Evolutionary conservation across 75 land plant species (phyloP).

Genomic region (Cryptomeria japonica): DNA sequence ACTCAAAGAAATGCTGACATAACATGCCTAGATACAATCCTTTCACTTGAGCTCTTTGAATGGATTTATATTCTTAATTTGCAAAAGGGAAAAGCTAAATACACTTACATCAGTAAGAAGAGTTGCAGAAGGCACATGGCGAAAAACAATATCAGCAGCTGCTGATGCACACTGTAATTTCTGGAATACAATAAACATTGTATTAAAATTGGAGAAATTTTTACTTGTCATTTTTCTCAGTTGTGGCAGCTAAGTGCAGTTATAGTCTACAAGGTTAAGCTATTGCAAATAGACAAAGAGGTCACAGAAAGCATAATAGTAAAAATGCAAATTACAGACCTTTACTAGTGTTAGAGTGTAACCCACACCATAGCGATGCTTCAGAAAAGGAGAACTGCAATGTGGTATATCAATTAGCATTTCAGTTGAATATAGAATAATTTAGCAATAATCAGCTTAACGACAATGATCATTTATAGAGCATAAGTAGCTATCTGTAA

Average conservation of each 20-base stretch:
- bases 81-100: not conserved
- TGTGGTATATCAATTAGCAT: not conserved
- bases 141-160: slow-evolving; percentile 57
- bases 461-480: not conserved
- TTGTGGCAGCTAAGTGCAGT: not conserved
- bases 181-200: slow-evolving; percentile 30
- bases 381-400: slow-evolving; percentile 72
- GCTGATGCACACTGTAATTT: slow-evolving; percentile 35
- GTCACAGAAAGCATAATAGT: not conserved
- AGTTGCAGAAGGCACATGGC: slow-evolving; percentile 63
- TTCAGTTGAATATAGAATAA: not conserved
- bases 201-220: not conserved
- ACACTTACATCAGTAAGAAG: slow-evolving; percentile 60
- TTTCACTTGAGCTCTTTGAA: not conserved
- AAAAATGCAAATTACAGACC: slow-evolving; percentile 14
- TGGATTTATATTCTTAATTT: not conserved
- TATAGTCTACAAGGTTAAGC: not conserved
- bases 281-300: not conserved
- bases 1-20: too few species aligned
- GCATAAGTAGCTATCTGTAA: not conserved
- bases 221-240: not conserved
- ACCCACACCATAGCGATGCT: slow-evolving; percentile 85
- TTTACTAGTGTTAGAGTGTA: slow-evolving; percentile 79
- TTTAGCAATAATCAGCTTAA: not conserved
- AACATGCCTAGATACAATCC: not conserved